Base-by-base conservation (phyloP, 768 basidiomycete genomes). In the Gautieria morchelliformis region DNA sequence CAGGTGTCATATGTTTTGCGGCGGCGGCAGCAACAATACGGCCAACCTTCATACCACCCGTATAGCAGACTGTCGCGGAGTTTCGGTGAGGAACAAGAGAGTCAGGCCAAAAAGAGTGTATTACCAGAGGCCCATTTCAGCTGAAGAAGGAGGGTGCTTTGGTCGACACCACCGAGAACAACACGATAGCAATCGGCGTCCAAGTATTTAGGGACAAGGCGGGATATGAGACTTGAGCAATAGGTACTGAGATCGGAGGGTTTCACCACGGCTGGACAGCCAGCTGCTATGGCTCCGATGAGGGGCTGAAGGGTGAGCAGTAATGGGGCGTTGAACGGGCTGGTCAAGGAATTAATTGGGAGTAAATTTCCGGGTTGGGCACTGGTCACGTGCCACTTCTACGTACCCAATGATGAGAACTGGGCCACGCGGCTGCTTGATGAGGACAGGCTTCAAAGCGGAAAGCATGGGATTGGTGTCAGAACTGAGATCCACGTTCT, bases 281-380 rank as follows among this genome's bases (percentile, higher is more conserved):
- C 92, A 2, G 89, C 87, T 0, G 89, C 84, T 40, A 94, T 78
- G 1, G 91, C 91, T 8, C 84, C 85, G 57, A 85, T 85, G 61
- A 91, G 60, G 11, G 85, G 85, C 0, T 47, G 44, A 6, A 53
- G 3, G 32, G 52, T 41, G 30, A 49, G 67, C 72, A 77, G 82
- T 9, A 89, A 58, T 0, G 89, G 89, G 63, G 85, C 88, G 67
- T 90, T 32, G 39, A 45, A 32, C 20, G 42, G 20, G 19, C 49
- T 41, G 14, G 8, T 10, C 35, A 14, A 37, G 37, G 22, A 40
- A 52, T 24, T 14, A 40, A 52, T 24, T 14, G 32, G 6, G 22
- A 17, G 32, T 15, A n/a, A 30, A 32, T 27, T 56, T 39, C 27
- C 42, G 40, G 19, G 44, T 59, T 60, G 63, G 59, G 20, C 20